A percentile compares a stretch with the other conserved stretches of the same genome.
Conservation (phyloP, 2,329 filamentous ascomycete genomes). For the Fusarium praegraminearum region DNA sequence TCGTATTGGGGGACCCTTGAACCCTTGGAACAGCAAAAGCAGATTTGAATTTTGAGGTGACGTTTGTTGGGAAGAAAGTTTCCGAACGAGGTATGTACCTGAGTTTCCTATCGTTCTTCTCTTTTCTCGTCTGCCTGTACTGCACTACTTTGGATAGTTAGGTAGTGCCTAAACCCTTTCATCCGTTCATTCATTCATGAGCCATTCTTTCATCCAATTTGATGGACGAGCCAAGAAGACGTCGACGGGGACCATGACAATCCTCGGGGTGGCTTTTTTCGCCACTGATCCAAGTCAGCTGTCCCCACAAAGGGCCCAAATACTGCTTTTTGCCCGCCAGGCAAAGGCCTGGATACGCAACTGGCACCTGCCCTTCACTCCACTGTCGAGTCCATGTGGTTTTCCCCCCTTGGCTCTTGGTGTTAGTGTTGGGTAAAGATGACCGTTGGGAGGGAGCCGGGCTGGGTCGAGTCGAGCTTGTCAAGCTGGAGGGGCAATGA, state of each 20-base stretch:
- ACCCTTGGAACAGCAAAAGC: slow-evolving; percentile 35
- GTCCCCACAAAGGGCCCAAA: slow-evolving; percentile 48
- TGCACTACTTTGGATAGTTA: not conserved
- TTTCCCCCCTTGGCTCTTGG: slow-evolving; percentile 16
- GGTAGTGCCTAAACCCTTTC: not conserved
- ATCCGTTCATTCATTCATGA: not conserved
- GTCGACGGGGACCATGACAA: slow-evolving; percentile 22
- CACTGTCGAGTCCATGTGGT: slow-evolving; percentile 7
- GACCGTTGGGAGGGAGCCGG: slow-evolving; percentile 7
- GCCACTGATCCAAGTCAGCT: slow-evolving; percentile 52
- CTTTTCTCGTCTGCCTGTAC: not conserved
- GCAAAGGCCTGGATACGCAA: slow-evolving; percentile 31
- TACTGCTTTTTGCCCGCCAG: slow-evolving; percentile 29
- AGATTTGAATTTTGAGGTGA: slow-evolving; percentile 2
- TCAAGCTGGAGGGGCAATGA: slow-evolving; percentile 5
- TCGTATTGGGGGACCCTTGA: slow-evolving; percentile 35
- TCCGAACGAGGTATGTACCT: slow-evolving; percentile 23
- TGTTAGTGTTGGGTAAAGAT: slow-evolving; percentile 12
- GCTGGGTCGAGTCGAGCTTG: not conserved
- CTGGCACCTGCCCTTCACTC: slow-evolving; percentile 25
- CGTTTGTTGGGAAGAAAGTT: not conserved
- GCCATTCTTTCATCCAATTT: not conserved
- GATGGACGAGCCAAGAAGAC: slow-evolving; percentile 19
- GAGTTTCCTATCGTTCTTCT: slow-evolving; percentile 22
- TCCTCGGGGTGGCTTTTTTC: slow-evolving; percentile 45